These are phyloP conservation scores for Coniosporium tulheliwenetii DNA, from an alignment of 2,329 filamentous ascomycete species.

Conservation along the genomic window DNA sequence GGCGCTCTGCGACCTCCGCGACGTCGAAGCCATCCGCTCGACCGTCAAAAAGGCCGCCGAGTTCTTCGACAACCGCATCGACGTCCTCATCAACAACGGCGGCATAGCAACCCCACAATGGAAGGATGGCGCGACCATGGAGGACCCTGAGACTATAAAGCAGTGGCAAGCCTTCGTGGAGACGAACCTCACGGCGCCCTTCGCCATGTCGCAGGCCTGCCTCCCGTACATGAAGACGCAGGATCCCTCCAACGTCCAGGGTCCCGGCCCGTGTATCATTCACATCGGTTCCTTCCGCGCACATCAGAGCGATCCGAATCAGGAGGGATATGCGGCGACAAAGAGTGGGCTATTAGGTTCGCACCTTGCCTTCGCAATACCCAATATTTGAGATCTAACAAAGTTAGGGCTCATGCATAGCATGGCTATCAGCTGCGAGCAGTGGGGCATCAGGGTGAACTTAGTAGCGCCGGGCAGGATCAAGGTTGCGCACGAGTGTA, in stretches of 20 bases:
- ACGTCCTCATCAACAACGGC: constrained; percentile 24
- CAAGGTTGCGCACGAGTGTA: constrained; percentile 31
- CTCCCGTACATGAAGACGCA: constrained; percentile 29
- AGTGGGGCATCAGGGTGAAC: constrained; percentile 20
- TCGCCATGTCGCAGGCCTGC: constrained; percentile 30
- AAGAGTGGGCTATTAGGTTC: constrained; percentile 20
- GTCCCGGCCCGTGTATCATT: constrained; percentile 29
- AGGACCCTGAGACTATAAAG: constrained; percentile 23
- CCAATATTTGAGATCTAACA: no score
- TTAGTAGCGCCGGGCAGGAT: constrained; percentile 30
- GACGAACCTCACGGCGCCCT: constrained; percentile 31
- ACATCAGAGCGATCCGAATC: constrained; percentile 29
- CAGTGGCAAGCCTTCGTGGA: constrained; percentile 32
- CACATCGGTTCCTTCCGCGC: constrained; percentile 32
- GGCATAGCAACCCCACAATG: constrained; percentile 21
- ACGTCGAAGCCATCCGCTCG: constrained; percentile 18
- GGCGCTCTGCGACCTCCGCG: constrained; percentile 26
- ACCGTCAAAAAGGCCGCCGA: constrained; percentile 19
- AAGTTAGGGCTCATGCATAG: constrained; percentile 20
- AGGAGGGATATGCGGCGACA: constrained; percentile 31
- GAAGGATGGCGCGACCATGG: constrained; percentile 30
- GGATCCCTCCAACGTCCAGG: constrained; percentile 7
- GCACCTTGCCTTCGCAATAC: no score
- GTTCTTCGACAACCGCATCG: constrained; percentile 21
- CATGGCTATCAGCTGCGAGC: constrained; percentile 19